Evolutionary conservation across 768 basidiomycete genomes (phyloP), one percentile per base, ranked within the genome.

Genomic region (Phanerodontia chrysosporium): DNA sequence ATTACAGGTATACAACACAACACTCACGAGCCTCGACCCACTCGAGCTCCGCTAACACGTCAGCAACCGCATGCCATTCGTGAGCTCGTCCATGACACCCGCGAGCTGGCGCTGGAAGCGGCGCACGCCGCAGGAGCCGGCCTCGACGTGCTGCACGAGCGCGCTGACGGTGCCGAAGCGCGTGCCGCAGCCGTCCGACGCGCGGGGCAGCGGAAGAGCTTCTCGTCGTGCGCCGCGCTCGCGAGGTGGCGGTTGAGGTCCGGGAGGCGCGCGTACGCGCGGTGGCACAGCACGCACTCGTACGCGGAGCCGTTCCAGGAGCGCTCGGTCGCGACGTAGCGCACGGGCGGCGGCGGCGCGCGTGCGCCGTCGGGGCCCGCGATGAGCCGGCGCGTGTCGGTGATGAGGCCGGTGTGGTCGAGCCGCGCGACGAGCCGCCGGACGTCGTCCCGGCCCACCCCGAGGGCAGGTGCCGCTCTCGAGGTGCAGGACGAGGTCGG

Each of bases 91-190:
- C 73, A 85, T 72, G 1, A 70, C 68, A 6, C 68, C 65, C 51
- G 74, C 69, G 24, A 81, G 54, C 29, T 55, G 79, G 0, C 62
- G 65, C 64, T 59, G 74, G 67, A 84, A 85, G 69, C 70, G 78
- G 32, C 68, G 58, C 8, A 87, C 79, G 0, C 82, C 83, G 67
- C 87, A 89, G 29, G 61, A 70, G 62, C 79, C 82, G 65, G 82
- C 85, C 74, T 89, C 86, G 29, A 89, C 77, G 67, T 89, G 87
- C 71, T 84, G 81, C 48, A 79, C 80, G 54, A 89, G 69, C 4
- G 66, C 84, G 55, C 86, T 87, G 30, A 88, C 75, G 13, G 82
- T 78, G 7, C 51, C 61, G 65, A 85, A 87, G 30, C 69, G 66
- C 22, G 51, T 29, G 1, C 55, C 64, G 64, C 87, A 89, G 12